Conservation (phyloP, 1,284 basidiomycete genomes). For the Vanrija sp. region DNA sequence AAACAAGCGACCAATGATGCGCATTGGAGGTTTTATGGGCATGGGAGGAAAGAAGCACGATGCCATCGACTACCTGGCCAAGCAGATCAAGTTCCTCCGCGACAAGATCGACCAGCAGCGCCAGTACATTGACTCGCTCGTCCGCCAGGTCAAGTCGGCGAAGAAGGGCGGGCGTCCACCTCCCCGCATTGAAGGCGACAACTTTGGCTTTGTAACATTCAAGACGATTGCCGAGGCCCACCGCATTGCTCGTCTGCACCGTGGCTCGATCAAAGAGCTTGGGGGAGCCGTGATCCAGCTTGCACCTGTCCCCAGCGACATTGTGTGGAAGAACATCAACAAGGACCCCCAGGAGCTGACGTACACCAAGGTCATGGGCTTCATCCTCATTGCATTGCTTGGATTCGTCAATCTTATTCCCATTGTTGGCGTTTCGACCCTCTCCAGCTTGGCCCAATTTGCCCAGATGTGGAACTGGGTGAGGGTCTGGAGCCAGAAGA, state of each 20-base stretch:
- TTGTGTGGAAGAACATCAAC: constrained; percentile 80
- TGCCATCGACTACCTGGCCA: constrained; percentile 77
- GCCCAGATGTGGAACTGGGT: not conserved
- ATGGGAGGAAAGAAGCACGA: constrained; percentile 70
- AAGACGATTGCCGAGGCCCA: constrained; percentile 82
- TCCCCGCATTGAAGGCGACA: constrained; percentile 58
- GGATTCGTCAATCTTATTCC: constrained; percentile 93
- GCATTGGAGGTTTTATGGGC: constrained; percentile 67
- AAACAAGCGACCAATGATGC: constrained; percentile 68
- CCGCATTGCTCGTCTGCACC: constrained; percentile 46
- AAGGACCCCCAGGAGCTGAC: constrained; percentile 63
- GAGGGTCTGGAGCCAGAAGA: constrained; percentile 3
- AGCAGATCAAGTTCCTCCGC: constrained; percentile 60
- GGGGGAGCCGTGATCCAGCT: constrained; percentile 43
- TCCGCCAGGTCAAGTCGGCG: constrained; percentile 39
- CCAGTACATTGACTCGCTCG: constrained; percentile 61
- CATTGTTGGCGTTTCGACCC: constrained; percentile 62
- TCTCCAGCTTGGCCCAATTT: constrained; percentile 64
- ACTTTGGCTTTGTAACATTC: constrained; percentile 90
- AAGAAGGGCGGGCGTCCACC: constrained; percentile 31
- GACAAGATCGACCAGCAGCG: constrained; percentile 73
- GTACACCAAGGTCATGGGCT: constrained; percentile 68
- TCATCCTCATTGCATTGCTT: constrained; percentile 66
- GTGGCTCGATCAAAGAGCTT: constrained; percentile 43
- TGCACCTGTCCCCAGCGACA: constrained; percentile 48